phyloP scores from a whole-genome alignment of 169 alveolate species.

The Fabrea salina region DNA sequence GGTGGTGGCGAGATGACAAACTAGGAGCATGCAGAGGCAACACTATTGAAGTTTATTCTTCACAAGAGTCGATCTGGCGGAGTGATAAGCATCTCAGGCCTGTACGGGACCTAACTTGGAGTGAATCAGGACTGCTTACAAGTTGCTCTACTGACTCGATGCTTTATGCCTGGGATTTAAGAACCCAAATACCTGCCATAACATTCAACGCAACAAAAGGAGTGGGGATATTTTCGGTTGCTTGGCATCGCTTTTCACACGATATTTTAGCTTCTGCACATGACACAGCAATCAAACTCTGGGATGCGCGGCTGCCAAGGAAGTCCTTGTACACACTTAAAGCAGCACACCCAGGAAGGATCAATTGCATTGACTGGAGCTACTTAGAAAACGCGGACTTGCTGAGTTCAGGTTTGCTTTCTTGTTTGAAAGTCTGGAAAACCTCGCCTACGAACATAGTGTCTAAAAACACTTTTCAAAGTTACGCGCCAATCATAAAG shows the following conservation, averaged over 20 bases:
- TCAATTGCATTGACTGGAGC: neutral
- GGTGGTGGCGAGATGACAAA: neutral
- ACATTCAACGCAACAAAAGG: constrained; percentile 18
- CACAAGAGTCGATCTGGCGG: neutral
- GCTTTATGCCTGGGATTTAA: constrained; percentile 12
- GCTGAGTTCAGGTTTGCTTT: neutral
- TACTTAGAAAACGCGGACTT: neutral
- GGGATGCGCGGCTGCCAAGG: constrained; percentile 25
- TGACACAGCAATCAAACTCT: constrained; percentile 6
- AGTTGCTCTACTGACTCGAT: neutral
- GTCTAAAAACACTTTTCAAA: neutral
- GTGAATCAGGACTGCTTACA: neutral
- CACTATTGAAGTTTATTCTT: neutral
- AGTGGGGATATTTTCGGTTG: neutral
- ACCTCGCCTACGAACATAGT: neutral
- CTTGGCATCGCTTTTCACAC: neutral
- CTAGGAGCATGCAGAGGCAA: neutral
- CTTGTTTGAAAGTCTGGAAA: constrained; percentile 1
- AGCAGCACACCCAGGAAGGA: constrained; percentile 25
- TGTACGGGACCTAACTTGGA: neutral
- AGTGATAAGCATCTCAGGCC: neutral
- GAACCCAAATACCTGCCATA: neutral
- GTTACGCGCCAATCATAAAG: neutral
- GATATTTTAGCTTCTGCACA: constrained; percentile 20
- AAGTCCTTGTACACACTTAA: neutral